phyloP scores from a whole-genome alignment of 345 rosid species.

The Murraya koenigii region DNA sequence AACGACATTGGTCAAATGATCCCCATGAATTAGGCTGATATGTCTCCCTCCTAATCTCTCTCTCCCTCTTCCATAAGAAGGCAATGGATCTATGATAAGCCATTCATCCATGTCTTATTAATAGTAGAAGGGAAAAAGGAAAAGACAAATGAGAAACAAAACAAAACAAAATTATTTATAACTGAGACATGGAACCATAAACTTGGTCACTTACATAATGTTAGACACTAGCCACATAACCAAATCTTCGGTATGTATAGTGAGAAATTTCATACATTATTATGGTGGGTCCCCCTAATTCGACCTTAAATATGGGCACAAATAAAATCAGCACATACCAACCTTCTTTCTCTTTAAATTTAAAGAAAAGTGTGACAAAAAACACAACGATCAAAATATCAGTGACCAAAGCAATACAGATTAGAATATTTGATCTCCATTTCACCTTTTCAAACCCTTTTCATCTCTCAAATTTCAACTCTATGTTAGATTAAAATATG shows the following conservation, averaged over 20 bases:
- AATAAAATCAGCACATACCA: background rate
- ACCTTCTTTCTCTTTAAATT: background rate
- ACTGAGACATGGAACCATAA: too few species aligned
- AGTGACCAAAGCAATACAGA: background rate
- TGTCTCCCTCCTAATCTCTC: slow-evolving; percentile 97
- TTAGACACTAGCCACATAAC: too few species aligned
- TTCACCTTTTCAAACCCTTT: background rate
- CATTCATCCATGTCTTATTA: slow-evolving; percentile 72
- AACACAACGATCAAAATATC: slow-evolving; percentile 10
- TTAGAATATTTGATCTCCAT: background rate
- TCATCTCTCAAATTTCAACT: background rate
- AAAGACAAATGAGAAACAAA: too few species aligned
- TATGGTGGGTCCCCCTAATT: slow-evolving; percentile 14
- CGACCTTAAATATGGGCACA: slow-evolving; percentile 7
- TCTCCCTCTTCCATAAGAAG: slow-evolving; percentile 99
- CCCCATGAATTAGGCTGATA: slow-evolving; percentile 95
- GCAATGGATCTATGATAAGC: slow-evolving; percentile 87
- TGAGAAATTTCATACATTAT: background rate
- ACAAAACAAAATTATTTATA: too few species aligned
- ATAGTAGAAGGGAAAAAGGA: background rate
- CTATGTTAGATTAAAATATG: too few species aligned
- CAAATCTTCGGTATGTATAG: too few species aligned
- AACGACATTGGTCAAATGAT: slow-evolving; percentile 76
- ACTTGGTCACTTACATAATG: too few species aligned
- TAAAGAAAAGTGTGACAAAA: background rate